Conservation (phyloP, 140 eudicot genomes). For the Cichorium intybus region DNA sequence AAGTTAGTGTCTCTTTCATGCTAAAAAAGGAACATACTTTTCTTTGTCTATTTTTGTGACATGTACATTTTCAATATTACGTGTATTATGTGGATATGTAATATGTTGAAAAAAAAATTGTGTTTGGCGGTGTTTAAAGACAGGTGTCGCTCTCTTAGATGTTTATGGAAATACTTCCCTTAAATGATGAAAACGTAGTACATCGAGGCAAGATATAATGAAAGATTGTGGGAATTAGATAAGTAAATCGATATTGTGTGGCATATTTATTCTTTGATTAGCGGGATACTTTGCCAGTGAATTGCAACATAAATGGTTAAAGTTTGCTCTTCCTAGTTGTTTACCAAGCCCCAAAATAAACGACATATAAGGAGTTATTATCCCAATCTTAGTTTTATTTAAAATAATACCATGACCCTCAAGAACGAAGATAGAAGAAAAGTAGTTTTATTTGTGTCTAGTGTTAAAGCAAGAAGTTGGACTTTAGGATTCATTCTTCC, state of each 20-base stretch:
- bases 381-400: neutral
- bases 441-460: constrained; percentile 27
- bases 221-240: too few relatives aligned
- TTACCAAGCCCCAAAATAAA: constrained; percentile 17
- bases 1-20: too few relatives aligned
- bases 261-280: constrained; percentile 4
- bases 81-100: constrained; percentile 66
- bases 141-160: constrained; percentile 71
- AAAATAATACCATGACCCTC: constrained; percentile 12
- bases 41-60: too few relatives aligned
- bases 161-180: constrained; percentile 91
- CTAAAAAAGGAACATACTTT: too few relatives aligned
- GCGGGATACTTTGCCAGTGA: constrained; percentile 12
- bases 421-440: constrained; percentile 10
- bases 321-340: constrained; percentile 3
- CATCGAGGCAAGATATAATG: too few relatives aligned
- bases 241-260: too few relatives aligned
- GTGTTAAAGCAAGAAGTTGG: constrained; percentile 81
- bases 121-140: constrained; percentile 85
- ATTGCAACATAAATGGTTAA: constrained; percentile 19
- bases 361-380: neutral
- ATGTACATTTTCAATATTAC: constrained; percentile 43
- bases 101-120: constrained; percentile 76
- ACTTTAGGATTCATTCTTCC: constrained; percentile 83
- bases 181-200: constrained; percentile 58